Conservation (phyloP, 345 rosid species). For the Brassica cretica region DNA sequence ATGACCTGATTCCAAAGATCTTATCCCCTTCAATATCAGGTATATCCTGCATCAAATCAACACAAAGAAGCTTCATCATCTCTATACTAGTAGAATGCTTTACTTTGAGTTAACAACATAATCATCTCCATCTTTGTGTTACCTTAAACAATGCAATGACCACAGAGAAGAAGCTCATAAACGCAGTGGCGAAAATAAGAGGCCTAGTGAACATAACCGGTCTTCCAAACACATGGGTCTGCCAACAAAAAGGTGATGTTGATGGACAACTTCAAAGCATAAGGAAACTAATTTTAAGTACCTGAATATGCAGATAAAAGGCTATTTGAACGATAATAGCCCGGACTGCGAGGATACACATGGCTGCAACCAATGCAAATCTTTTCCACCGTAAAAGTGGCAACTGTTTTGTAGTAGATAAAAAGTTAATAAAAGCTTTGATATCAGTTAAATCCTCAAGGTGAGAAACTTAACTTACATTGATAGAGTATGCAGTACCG, state of each 20-base stretch:
- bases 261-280: background rate
- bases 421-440: background rate
- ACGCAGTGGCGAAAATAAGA: conserved; percentile 84
- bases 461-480: conserved; percentile 53
- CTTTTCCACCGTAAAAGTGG: conserved; percentile 93
- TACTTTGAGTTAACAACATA: background rate
- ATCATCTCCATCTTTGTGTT: conserved; percentile 11
- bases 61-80: background rate
- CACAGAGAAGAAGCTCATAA: conserved; percentile 96
- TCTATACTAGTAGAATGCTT: background rate
- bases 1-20: conserved; percentile 78
- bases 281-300: conserved; percentile 22
- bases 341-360: conserved; percentile 93
- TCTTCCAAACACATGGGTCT: conserved; percentile 81
- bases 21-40: conserved; percentile 98
- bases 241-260: conserved; percentile 1
- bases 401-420: conserved; percentile 50
- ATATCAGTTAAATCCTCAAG: background rate
- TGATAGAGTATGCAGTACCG: conserved; percentile 92
- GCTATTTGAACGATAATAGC: conserved; percentile 94
- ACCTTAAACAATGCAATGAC: conserved; percentile 97
- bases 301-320: conserved; percentile 92
- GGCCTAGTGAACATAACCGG: conserved; percentile 66
- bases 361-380: conserved; percentile 87
- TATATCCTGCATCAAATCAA: conserved; percentile 59